A percentile compares a stretch with the other conserved stretches of the same genome.
Evolutionary conservation across 768 basidiomycete genomes (phyloP).

Genomic region (Candolleomyces eurysporus): DNA sequence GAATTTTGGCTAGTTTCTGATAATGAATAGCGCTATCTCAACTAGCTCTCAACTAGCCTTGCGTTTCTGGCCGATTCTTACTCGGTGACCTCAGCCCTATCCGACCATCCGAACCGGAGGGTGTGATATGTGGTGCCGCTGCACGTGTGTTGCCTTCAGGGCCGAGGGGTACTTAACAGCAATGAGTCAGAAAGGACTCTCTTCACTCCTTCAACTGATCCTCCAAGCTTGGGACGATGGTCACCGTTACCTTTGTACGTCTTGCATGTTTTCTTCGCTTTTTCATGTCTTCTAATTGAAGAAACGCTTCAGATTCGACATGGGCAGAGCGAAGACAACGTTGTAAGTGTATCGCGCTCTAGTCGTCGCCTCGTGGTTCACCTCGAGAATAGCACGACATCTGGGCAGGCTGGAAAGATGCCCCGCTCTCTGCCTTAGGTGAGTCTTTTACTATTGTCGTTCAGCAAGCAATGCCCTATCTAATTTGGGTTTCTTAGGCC

Average conservation of each 20-base stretch:
- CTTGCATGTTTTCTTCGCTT: not conserved
- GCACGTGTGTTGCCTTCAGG: no score
- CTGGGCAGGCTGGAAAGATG: constrained; percentile 80
- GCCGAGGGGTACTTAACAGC: not conserved
- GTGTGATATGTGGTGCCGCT: no score
- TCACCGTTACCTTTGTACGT: constrained; percentile 24
- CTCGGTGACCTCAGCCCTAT: no score
- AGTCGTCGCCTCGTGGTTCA: no score
- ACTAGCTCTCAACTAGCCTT: no score
- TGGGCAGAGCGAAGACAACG: constrained; percentile 70
- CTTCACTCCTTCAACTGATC: not conserved
- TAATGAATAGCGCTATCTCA: no score
- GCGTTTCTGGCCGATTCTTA: no score
- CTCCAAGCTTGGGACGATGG: constrained; percentile 3
- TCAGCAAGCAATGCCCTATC: not conserved
- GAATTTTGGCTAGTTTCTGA: no score
- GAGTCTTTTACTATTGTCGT: not conserved
- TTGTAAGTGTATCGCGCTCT: constrained; percentile 33
- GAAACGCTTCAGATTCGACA: constrained; percentile 49
- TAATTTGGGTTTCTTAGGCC: constrained; percentile 4
- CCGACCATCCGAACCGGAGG: no score
- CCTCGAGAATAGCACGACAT: constrained; percentile 32
- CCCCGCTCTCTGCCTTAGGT: constrained; percentile 73
- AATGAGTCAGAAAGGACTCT: not conserved
- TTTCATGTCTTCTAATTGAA: no score